Evolutionary conservation across 1,284 basidiomycete species (phyloP).

Genomic region (Mrakiaceae sp.): DNA sequence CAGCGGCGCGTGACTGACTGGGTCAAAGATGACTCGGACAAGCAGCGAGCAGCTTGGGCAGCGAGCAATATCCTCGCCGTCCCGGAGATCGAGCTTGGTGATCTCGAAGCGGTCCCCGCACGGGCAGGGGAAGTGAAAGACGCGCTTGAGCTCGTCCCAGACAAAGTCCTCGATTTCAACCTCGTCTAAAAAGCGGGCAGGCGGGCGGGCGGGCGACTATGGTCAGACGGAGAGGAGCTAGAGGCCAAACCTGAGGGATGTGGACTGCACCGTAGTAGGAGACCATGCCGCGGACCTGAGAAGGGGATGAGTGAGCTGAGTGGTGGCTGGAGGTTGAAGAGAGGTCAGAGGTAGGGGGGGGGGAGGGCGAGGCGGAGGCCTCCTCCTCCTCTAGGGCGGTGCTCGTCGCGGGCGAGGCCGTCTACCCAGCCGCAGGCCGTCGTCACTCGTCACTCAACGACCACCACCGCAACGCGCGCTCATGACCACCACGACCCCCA

Average conservation of each 20-base stretch:
- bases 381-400: no score
- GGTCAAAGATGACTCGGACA: constrained; percentile 89
- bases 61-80: constrained; percentile 91
- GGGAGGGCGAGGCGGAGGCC: not conserved
- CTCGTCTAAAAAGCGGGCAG: not conserved
- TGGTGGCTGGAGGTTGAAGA: not conserved
- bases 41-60: constrained; percentile 94
- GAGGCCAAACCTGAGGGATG: not conserved
- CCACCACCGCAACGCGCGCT: constrained; percentile 1
- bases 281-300: not conserved
- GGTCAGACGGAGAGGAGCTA: not conserved
- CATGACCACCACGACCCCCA: constrained; percentile 16
- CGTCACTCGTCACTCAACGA: no score
- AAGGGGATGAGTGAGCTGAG: not conserved
- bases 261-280: constrained; percentile 3
- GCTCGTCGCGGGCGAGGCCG: no score
- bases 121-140: constrained; percentile 94
- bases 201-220: not conserved
- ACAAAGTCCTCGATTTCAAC: constrained; percentile 86
- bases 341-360: not conserved
- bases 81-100: constrained; percentile 67
- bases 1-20: constrained; percentile 47
- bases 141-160: constrained; percentile 70
- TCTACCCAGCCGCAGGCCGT: no score
- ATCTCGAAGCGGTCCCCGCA: constrained; percentile 99